Percentiles rank a stretch among this genome's conserved stretches.
Conservation (phyloP, 176 grass and related monocot species). For the Carex cristatella region DNA sequence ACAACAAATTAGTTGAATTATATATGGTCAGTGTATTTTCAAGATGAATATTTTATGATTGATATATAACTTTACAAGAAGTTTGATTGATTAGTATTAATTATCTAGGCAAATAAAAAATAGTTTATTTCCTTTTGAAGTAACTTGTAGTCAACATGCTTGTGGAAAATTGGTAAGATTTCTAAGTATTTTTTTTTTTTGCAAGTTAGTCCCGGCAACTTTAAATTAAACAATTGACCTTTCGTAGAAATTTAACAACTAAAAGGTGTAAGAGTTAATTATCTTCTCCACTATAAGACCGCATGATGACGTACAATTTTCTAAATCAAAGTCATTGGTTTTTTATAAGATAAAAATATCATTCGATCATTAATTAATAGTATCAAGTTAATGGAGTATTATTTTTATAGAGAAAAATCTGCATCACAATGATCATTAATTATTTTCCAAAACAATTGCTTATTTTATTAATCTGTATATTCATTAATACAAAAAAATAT, state of each 20-base stretch:
- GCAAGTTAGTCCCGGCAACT: background rate
- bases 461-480: too few relatives aligned
- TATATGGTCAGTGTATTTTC: background rate
- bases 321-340: too few relatives aligned
- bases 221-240: background rate
- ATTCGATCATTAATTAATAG: background rate
- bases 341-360: background rate
- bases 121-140: background rate
- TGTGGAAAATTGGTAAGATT: background rate
- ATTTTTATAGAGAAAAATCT: too few relatives aligned
- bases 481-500: too few relatives aligned
- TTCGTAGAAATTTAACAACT: background rate
- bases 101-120: too few relatives aligned
- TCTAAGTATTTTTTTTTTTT: background rate
- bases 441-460: background rate
- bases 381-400: too few relatives aligned
- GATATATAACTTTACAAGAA: background rate
- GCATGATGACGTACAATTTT: background rate
- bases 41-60: background rate
- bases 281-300: background rate
- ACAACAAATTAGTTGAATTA: background rate
- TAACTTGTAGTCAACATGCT: background rate
- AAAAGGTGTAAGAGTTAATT: background rate
- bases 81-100: background rate
- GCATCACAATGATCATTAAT: background rate